Evolutionary conservation across 1,284 basidiomycete genomes (phyloP), one percentile per base, ranked within the genome.

Genomic region (Apiotrichum porosum): DNA sequence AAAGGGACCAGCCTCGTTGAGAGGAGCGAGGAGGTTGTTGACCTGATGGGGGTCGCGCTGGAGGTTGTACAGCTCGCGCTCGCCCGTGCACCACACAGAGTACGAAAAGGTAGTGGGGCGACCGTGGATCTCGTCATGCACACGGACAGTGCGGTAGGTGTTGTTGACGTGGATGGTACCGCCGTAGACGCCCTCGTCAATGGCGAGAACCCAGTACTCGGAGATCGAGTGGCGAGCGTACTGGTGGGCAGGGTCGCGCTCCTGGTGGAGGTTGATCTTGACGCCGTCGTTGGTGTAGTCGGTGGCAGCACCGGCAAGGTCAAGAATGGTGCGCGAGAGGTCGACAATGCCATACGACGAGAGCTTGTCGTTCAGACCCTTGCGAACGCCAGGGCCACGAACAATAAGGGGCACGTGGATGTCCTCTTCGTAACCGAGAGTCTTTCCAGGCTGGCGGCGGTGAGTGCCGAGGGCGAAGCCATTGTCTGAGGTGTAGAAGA

Each of bases 81-180:
- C 68, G 32, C 68, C 66, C 0, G 66, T 68, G 48, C 68, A 69
- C 68, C 68, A 69, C 19, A 68, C 68, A 0, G 59, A 56, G 51
- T 68, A 69, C 5, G 52, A 57, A 41, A 44, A 63, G 8, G 53
- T 55, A n/a, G 26, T 28, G 6, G 40, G 24, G 14, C 46, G 18
- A 9, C 21, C 47, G 23, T 41, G 44, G 21, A 42, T 38, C 19
- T 54, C 52, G 53, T 62, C 56, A 10, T 62, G 57, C 6, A 65
- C 51, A 4, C 67, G 62, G 8, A 69, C 42, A 4, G 60, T 61
- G 14, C 66, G 62, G 42, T 69, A 69, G 1, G 62, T 66, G 42
- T 62, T 61, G 42, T 65, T 66, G 1, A 42, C 24, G 14, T 44
- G 31, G 4, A 43, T 12, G 32, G 18, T 14, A 50, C 49, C 42